Evolutionary conservation across 2,329 filamentous ascomycete species (phyloP).

Genomic region (Fusarium sororula): DNA sequence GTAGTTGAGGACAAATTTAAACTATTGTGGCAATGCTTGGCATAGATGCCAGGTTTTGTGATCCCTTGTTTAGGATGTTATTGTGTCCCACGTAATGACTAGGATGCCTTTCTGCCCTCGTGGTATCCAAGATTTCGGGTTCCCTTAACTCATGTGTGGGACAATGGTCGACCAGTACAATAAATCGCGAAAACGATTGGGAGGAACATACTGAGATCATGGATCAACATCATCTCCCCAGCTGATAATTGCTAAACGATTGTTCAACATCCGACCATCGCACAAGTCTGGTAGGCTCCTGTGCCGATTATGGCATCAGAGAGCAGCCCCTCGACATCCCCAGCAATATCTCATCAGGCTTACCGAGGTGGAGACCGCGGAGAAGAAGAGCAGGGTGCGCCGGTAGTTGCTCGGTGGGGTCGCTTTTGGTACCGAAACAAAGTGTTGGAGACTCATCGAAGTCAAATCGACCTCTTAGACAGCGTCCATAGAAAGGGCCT

Average conservation of each 20-base stretch:
- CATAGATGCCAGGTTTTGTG: neutral
- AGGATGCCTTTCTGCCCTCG: too few relatives aligned
- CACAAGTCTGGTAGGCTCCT: neutral
- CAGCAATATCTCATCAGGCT: neutral
- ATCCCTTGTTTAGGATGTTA: neutral
- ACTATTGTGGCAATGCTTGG: neutral
- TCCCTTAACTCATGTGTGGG: too few relatives aligned
- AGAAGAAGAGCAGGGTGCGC: conserved; percentile 2
- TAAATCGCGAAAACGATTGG: neutral
- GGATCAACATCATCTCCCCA: neutral
- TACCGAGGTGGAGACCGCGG: conserved; percentile 10
- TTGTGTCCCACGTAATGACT: neutral
- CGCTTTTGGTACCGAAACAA: conserved; percentile 3
- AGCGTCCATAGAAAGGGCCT: neutral
- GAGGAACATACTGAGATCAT: neutral
- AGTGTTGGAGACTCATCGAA: neutral
- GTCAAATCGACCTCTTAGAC: neutral
- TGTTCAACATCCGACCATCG: neutral
- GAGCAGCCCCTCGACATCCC: neutral
- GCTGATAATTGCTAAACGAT: neutral
- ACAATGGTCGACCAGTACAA: neutral
- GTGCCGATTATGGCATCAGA: neutral
- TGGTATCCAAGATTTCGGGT: neutral
- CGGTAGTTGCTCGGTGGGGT: conserved; percentile 23
- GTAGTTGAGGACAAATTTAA: neutral